Evolutionary conservation across 768 basidiomycete species (phyloP).

Genomic region (Tephrocybe sp.): DNA sequence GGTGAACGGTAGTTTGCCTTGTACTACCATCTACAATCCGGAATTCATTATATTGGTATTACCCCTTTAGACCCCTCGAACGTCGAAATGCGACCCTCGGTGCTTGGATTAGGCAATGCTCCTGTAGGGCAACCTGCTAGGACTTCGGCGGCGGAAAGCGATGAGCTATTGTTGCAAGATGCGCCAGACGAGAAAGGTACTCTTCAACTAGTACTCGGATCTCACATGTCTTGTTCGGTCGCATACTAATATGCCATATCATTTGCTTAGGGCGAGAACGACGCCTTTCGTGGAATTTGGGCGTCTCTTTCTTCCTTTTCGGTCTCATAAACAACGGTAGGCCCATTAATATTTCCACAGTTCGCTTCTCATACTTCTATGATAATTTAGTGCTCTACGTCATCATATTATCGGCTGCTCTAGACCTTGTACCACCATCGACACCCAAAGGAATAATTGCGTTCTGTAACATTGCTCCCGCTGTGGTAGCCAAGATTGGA

Average conservation of each 20-base stretch:
- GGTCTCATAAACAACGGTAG: constrained; percentile 90
- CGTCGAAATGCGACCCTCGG: constrained; percentile 9
- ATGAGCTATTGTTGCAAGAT: not conserved
- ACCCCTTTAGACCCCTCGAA: not conserved
- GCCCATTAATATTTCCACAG: not conserved
- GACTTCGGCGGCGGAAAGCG: constrained; percentile 2
- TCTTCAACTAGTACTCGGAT: constrained; percentile 1
- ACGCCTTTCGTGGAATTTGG: constrained; percentile 35
- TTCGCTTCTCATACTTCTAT: not conserved
- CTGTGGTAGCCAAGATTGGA: constrained; percentile 80
- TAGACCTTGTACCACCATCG: constrained; percentile 88
- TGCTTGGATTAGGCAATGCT: not conserved
- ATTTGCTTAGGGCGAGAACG: constrained; percentile 11
- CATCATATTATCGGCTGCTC: constrained; percentile 92
- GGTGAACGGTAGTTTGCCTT: constrained; percentile 3
- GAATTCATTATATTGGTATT: not conserved
- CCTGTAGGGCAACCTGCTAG: not conserved
- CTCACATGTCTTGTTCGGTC: not conserved
- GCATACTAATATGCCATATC: not conserved
- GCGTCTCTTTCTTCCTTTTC: constrained; percentile 82
- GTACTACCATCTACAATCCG: not conserved
- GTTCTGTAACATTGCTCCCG: constrained; percentile 93
- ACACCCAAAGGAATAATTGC: constrained; percentile 95
- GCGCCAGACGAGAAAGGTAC: constrained; percentile 11
- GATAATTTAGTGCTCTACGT: constrained; percentile 77